phyloP scores from a whole-genome alignment of 257 asterid genomes.

The Solanum appendiculatum region DNA sequence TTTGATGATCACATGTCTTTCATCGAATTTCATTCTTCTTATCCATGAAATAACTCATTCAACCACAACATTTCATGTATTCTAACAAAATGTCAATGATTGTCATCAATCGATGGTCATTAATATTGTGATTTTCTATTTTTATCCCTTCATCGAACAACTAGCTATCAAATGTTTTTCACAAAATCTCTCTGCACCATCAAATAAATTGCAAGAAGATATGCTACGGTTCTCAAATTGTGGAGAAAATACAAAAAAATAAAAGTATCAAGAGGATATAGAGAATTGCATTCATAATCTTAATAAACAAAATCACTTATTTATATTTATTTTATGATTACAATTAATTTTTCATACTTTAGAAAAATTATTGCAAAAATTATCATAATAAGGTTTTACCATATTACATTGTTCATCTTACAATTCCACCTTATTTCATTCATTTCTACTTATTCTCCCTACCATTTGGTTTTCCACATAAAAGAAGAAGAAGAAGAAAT shows the following conservation, averaged over 20 bases:
- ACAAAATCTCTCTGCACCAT: rapidly evolving
- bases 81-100: not conserved
- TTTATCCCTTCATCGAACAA: not conserved
- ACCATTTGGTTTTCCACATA: not conserved
- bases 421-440: not conserved
- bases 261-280: too few species aligned
- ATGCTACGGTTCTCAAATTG: not conserved
- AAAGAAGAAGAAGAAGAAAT: not conserved
- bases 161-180: not conserved
- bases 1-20: not conserved
- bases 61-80: not conserved
- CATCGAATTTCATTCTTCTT: not conserved
- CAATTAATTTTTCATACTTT: not conserved
- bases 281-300: too few species aligned
- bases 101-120: not conserved
- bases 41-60: not conserved
- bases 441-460: not conserved
- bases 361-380: not conserved
- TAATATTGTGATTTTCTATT: not conserved
- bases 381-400: not conserved
- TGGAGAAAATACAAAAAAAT: not conserved
- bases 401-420: not conserved
- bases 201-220: not conserved
- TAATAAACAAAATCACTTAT: not conserved
- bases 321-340: not conserved